Base-by-base conservation (phyloP, 768 basidiomycete species). In the Trametes coccinea region DNA sequence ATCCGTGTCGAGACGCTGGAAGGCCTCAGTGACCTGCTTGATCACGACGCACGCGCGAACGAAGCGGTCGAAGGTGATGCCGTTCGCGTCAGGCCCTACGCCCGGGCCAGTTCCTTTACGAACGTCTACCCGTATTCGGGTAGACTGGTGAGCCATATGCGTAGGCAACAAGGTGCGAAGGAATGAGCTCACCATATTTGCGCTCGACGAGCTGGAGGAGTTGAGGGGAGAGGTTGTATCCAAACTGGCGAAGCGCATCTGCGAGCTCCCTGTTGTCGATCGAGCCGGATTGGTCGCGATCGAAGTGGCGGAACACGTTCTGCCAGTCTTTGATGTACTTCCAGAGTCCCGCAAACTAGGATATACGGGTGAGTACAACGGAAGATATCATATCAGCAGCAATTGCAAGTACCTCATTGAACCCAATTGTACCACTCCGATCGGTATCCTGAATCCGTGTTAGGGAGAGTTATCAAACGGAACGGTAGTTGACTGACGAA, bases 241-340 rank as follows among this genome's bases (percentile, higher is more conserved):
- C 93, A 69, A 95, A 93, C 70, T 88, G 89, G 11, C 70, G 65
- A 31, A 95, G 81, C 0, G 92, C 93, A 10, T 84, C 79, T 2
- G 77, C 75, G 5, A 95, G 79, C 75, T 95, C 93, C 16, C 65
- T 56, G 7, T 77, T 78, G 59, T 93, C 90, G 73, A 95, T 93
- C 34, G 84, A 81, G 29, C 92, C 93, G 11, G 89, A 91, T 53
- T 81, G 83, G 71, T 94, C 93, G n/a, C 84, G 79, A 75, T 94
- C 92, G 66, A 93, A 93, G 74, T 90, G 88, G 47, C 79, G 81
- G 79, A 92, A 93, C 58, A 91, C 86, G 59, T 85, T 84, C 76
- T 92, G 90, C 92, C 91, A 93, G 72, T 93, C 90, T 82, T 89
- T 86, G 82, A 92, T 86, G 73, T 90, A 92, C 69, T 88, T 87